Evolutionary conservation across 148 eudicot genomes (phyloP).

Genomic region (Rhododendron kiyosumense): DNA sequence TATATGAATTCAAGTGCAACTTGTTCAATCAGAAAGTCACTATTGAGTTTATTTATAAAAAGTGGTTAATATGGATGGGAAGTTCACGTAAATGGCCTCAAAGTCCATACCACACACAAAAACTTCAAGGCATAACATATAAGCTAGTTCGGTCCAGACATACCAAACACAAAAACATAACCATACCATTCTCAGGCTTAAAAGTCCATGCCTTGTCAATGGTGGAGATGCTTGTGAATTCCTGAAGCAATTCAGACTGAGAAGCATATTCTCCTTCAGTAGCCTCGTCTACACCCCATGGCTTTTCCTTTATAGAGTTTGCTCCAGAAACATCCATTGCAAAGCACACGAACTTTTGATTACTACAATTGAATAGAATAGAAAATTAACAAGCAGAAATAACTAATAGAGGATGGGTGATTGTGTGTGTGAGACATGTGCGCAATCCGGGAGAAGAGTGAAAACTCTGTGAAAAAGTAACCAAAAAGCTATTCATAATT

Average conservation of each 20-base stretch:
- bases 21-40: neutral
- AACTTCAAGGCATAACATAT: neutral
- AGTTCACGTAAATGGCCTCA: neutral
- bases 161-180: neutral
- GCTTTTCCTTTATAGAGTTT: slow-evolving; percentile 31
- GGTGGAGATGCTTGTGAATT: slow-evolving; percentile 50
- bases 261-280: slow-evolving; percentile 61
- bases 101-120: neutral
- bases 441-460: neutral
- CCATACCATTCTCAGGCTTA: slow-evolving; percentile 44
- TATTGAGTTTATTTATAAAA: neutral
- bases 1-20: neutral
- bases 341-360: slow-evolving; percentile 19
- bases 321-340: slow-evolving; percentile 45
- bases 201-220: slow-evolving; percentile 75
- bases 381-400: neutral
- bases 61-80: neutral
- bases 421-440: too few species aligned
- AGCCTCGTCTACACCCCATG: slow-evolving; percentile 39
- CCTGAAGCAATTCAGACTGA: slow-evolving; percentile 57
- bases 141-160: neutral
- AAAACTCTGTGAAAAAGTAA: neutral
- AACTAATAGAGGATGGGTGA: neutral
- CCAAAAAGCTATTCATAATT: neutral
- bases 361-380: slow-evolving; percentile 6